Evolutionary conservation across 176 grass and related monocot genomes (phyloP), one percentile per base, ranked within the genome.

Genomic region (Oryza glaberrima): DNA sequence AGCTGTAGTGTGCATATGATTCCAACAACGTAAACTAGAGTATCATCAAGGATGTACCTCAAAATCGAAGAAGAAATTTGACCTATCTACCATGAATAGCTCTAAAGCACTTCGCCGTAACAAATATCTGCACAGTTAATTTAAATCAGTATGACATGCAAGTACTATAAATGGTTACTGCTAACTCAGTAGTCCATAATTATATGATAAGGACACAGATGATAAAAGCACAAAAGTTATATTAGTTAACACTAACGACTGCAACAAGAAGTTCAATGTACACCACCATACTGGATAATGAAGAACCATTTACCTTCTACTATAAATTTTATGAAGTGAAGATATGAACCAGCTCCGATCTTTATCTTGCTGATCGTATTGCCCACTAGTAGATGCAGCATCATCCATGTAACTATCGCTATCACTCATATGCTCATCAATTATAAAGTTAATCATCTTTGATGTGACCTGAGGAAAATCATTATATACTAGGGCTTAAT

Each of bases 71-170:
- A 96, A 94, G 77, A 94, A 99, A 78, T 99, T 99, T 77, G 96
- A 99, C 48, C 96, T 89, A 75, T 99, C 96, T 77, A 99, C 90
- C 96, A 99, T 96, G 77, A 99, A 96, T 85, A 99, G 87, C 82
- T 98, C 96, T 88, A 98, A 88, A 73, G 96, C 96, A 81, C 96
- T 98, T 81, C 85, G 92, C 76, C 88, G 85, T 44, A 95, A 76
- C 84, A 95, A 79, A 90, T 98, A 98, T 88, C 96, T 98, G 89
- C 65, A 82, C 38, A 80, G 20, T 56, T 84, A 41, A 84, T 68
- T 75, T 83, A 72, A 74, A 81, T 88, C 84, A 87, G 73, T 77
- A 52, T 54, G 43, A 76, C 52, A 78, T 4, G 72, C 54, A 66
- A 80, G 23, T 12, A 43, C 16, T 84, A 61, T 61, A 23, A 72